A percentile compares a stretch with the other conserved stretches of the same genome.
These are phyloP conservation scores for Closterium sp. DNA, from an alignment of 139 green algal genomes.

Conservation along the genomic window DNA sequence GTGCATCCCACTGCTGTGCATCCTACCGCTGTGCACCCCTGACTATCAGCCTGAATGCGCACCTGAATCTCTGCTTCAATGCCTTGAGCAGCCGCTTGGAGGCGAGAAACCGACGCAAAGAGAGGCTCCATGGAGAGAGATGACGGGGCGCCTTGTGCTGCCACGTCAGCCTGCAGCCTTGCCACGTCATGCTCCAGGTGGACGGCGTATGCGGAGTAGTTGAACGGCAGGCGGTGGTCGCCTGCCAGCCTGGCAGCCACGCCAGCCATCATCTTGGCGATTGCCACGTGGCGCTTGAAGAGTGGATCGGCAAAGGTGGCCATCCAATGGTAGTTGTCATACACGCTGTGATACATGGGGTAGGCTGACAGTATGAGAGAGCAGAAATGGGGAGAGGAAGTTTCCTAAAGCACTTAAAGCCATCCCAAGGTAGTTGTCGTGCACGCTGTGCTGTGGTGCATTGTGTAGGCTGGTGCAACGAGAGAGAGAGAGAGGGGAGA, in stretches of 20 bases:
- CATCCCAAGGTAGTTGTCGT: too few species aligned
- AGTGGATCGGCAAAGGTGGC: conserved; percentile 34
- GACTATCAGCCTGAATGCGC: background rate
- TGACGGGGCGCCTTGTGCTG: background rate
- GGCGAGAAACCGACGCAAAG: background rate
- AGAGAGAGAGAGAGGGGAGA: background rate
- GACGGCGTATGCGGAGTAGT: conserved; percentile 24
- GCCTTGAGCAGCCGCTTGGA: background rate
- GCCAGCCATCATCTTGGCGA: conserved; percentile 23
- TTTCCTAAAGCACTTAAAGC: too few species aligned
- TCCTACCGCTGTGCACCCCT: too few species aligned
- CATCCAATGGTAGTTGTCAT: conserved; percentile 52
- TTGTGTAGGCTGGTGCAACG: background rate
- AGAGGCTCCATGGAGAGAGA: background rate
- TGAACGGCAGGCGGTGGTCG: conserved; percentile 31
- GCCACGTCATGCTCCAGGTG: conserved; percentile 11
- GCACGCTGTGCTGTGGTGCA: too few species aligned
- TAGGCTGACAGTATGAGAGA: background rate
- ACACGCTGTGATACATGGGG: conserved; percentile 41
- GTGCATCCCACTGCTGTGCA: too few species aligned
- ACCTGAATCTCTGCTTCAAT: background rate
- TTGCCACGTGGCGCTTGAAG: conserved; percentile 40
- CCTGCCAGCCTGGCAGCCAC: conserved; percentile 34
- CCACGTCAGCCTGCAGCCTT: background rate
- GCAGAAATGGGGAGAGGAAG: background rate